Conservation (phyloP, 805 yeast species). For the Candida multigemmis region DNA sequence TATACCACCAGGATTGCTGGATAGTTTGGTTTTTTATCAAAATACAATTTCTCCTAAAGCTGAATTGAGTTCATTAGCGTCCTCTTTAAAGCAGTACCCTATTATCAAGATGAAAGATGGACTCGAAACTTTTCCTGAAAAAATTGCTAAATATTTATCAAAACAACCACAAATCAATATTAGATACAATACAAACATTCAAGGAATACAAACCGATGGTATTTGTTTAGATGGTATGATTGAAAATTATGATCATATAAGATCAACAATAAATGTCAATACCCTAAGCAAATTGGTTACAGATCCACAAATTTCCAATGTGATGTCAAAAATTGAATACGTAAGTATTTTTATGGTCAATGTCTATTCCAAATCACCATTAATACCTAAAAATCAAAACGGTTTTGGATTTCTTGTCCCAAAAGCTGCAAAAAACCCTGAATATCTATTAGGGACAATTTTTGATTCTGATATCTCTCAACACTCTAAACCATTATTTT, state of each 20-base stretch:
- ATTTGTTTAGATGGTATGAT: constrained; percentile 8
- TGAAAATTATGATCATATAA: constrained; percentile 41
- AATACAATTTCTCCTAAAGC: constrained; percentile 27
- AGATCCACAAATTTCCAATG: constrained; percentile 8
- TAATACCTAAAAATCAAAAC: constrained; percentile 26
- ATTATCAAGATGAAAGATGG: constrained; percentile 54
- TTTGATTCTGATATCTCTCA: constrained; percentile 68
- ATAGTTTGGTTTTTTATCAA: constrained; percentile 26
- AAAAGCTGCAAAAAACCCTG: constrained; percentile 33
- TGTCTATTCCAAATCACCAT: constrained; percentile 41
- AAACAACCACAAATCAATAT: constrained; percentile 33
- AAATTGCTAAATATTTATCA: constrained; percentile 28
- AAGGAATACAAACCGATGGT: constrained; percentile 9
- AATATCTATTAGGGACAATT: constrained; percentile 71
- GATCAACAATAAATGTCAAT: constrained; percentile 48
- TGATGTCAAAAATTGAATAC: constrained; percentile 21
- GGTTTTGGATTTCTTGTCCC: constrained; percentile 94
- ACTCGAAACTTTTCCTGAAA: constrained; percentile 41
- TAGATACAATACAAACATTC: constrained; percentile 15
- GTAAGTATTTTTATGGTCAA: constrained; percentile 58
- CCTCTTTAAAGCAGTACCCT: constrained; percentile 43
- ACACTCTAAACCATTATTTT: constrained; percentile 4
- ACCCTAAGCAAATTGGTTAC: constrained; percentile 24
- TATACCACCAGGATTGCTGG: constrained; percentile 4
- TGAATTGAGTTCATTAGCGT: constrained; percentile 25